Base-by-base conservation (phyloP, 192 early-diverging fungal genomes). In the Lobosporangium transversale region DNA sequence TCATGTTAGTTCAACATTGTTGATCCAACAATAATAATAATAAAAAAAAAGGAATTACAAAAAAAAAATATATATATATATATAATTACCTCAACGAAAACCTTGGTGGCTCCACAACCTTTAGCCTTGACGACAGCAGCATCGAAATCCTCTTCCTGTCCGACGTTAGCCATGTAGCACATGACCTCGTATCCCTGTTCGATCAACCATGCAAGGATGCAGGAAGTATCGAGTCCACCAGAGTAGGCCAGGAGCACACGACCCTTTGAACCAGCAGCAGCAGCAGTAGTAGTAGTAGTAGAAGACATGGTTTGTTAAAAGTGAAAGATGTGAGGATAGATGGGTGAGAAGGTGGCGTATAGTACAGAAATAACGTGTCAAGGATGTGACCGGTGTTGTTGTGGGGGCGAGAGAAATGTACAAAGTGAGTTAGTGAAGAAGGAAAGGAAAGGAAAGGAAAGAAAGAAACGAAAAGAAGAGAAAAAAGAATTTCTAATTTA, bases 61-160 rank as follows among this genome's bases (percentile, higher is more conserved):
- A 30, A 70, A 7, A 37, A 20, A 29, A 7, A 66, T 3, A 53
- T 21, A 36, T n/a, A n/a, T n/a, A 48, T 29, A n/a, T n/a, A 47
- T 24, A 8, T 35, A 57, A 37, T 63, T 82, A 93, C 90, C 85
- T 97, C 95, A 65, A 99, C 91, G 81, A 91, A 97, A 36, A 99
- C 94, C 85, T 93, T 94, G 82, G 84, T 87, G 49, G 97, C 96
- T 47, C 97, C 97, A 66, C 97, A 91, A 66, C 83, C 87, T 36
- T 97, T 88, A 40, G 96, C 97, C 89, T 99, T 99, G 69, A 84
- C 80, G 58, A 87, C 84, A 32, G 97, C 97, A 36, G 92, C 95
- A 48, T 97, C 94, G 80, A 98, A 98, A 81, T 99, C 97, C 80
- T 99, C 96, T 76, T 98, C 96, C 82, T 99, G 97, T 48, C 97